A percentile compares a stretch with the other conserved stretches of the same genome.
phyloP scores from a whole-genome alignment of 768 basidiomycete genomes.

The Mrakia gelida region DNA sequence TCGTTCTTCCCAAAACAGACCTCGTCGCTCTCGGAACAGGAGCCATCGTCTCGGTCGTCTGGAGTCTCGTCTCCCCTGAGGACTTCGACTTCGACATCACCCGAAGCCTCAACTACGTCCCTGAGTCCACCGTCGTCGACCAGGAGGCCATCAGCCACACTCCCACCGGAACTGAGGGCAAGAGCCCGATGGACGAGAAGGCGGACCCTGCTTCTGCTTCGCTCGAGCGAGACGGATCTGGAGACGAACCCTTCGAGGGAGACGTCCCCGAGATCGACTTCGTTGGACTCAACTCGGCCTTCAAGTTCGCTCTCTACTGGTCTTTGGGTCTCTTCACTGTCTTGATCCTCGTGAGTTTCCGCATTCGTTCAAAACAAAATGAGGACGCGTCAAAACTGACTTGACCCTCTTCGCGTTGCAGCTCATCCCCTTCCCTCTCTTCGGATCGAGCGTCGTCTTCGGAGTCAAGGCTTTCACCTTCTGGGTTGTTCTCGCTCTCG shows the following conservation, averaged over 20 bases:
- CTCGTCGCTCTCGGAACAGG: conserved; percentile 78
- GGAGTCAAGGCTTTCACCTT: conserved; percentile 44
- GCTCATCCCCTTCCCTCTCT: conserved; percentile 77
- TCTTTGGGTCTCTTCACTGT: conserved; percentile 58
- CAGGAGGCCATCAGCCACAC: not conserved
- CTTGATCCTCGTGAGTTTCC: conserved; percentile 34
- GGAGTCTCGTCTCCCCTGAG: conserved; percentile 70
- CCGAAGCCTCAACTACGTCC: conserved; percentile 63
- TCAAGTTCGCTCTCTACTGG: conserved; percentile 72
- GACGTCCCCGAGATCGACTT: conserved; percentile 30
- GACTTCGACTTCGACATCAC: conserved; percentile 76
- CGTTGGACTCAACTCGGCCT: conserved; percentile 51
- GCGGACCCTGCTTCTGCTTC: conserved; percentile 24
- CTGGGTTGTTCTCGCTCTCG: conserved; percentile 76
- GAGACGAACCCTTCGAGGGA: conserved; percentile 10
- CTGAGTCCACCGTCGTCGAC: conserved; percentile 27
- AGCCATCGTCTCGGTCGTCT: conserved; percentile 63
- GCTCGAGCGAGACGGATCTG: not conserved
- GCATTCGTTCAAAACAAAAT: not conserved
- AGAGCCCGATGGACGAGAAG: conserved; percentile 36
- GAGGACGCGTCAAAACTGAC: not conserved
- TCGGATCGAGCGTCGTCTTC: conserved; percentile 63
- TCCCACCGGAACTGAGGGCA: conserved; percentile 31
- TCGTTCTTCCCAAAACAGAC: conserved; percentile 91
- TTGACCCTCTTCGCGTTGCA: not conserved